phyloP scores from a whole-genome alignment of 495 filamentous ascomycete species.

The Aspergillus hancockii region DNA sequence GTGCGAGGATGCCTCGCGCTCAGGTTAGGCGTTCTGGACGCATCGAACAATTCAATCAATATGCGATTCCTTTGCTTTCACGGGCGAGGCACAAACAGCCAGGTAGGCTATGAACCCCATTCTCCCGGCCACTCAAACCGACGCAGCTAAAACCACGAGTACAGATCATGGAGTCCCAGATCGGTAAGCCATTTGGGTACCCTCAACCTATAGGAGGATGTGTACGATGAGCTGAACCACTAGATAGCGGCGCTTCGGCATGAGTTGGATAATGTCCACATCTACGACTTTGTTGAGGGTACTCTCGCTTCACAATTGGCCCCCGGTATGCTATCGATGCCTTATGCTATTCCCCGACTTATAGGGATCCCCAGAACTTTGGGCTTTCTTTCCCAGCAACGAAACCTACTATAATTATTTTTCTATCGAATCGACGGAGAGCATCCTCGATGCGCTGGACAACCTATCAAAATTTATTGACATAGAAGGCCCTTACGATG shows the following conservation, averaged over 20 bases:
- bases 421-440: constrained; percentile 15
- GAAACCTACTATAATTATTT: constrained; percentile 24
- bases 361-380: constrained; percentile 7
- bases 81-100: constrained; percentile 14
- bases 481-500: constrained; percentile 33
- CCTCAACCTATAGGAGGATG: too few relatives aligned
- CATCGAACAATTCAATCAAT: neutral
- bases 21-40: neutral
- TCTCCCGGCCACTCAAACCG: neutral
- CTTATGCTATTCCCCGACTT: neutral
- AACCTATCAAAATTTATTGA: constrained; percentile 21
- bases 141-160: neutral
- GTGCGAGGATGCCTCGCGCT: neutral
- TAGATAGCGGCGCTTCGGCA: constrained; percentile 23
- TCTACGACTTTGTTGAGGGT: constrained; percentile 34
- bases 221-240: neutral
- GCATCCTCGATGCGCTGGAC: constrained; percentile 17
- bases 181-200: neutral
- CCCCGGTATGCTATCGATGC: constrained; percentile 18
- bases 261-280: constrained; percentile 24
- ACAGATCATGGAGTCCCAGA: constrained; percentile 14
- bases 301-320: constrained; percentile 19
- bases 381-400: constrained; percentile 12
- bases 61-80: constrained; percentile 21
- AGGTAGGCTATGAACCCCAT: constrained; percentile 3